Percentiles rank a stretch among this genome's conserved stretches.
These are phyloP conservation scores for Carex littledalei DNA, from an alignment of 176 grass and related monocot genomes.

Conservation along the genomic window DNA sequence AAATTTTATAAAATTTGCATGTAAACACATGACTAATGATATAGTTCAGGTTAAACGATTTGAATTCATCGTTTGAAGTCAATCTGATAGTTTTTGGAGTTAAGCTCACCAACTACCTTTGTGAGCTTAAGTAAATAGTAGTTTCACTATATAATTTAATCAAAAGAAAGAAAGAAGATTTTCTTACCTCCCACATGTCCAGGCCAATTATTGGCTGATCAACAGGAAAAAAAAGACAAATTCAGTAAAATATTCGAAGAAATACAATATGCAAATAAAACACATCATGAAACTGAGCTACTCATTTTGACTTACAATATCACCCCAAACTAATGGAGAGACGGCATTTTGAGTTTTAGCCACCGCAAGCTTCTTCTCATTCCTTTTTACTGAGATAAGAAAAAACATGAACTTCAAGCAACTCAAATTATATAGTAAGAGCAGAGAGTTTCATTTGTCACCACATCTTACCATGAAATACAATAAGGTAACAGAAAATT, in stretches of 20 bases:
- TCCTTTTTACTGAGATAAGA: conserved; percentile 49
- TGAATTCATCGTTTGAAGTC: too few species aligned
- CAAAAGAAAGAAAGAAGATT: not conserved
- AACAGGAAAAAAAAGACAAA: conserved; percentile 27
- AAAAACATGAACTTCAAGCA: not conserved
- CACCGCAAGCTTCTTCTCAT: conserved; percentile 57
- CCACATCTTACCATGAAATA: not conserved
- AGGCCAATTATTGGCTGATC: conserved; percentile 80
- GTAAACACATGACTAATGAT: too few species aligned
- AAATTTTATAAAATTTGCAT: too few species aligned
- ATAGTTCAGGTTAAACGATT: too few species aligned
- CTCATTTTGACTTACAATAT: conserved; percentile 63
- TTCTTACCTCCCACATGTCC: conserved; percentile 94
- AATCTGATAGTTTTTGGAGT: too few species aligned
- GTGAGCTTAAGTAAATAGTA: too few species aligned
- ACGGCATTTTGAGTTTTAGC: conserved; percentile 77
- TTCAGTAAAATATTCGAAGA: conserved; percentile 16
- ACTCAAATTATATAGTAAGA: not conserved
- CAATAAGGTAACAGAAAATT: not conserved
- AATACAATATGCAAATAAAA: not conserved
- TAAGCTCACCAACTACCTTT: too few species aligned
- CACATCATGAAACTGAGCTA: not conserved
- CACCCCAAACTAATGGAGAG: conserved; percentile 71
- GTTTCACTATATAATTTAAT: not conserved
- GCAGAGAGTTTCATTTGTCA: not conserved